Percentiles rank a stretch among this genome's conserved stretches.
Conservation (phyloP, 1,139 yeast genomes). For the Yamadazyma taylorii region DNA sequence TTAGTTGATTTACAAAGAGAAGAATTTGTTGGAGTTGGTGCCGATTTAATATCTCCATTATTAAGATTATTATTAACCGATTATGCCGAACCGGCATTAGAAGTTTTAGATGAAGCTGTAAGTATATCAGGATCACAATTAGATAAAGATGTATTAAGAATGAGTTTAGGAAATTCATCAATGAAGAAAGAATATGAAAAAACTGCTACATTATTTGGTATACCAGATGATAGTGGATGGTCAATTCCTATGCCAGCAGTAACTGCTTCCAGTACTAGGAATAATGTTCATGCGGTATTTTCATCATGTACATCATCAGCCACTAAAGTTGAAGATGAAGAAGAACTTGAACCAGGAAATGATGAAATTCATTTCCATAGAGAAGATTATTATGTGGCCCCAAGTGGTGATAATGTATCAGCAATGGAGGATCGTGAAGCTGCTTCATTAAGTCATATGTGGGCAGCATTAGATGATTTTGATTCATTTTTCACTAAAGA, state of each 20-base stretch:
- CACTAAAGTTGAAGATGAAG: conserved; percentile 28
- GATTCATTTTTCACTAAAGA: conserved; percentile 91
- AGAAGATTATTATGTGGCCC: conserved; percentile 61
- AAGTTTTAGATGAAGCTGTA: conserved; percentile 83
- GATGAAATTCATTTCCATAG: conserved; percentile 48
- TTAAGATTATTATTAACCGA: conserved; percentile 81
- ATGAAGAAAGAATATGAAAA: conserved; percentile 79
- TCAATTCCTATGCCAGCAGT: conserved; percentile 93
- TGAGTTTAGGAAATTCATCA: conserved; percentile 84
- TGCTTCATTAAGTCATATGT: conserved; percentile 86
- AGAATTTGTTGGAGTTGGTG: conserved; percentile 88
- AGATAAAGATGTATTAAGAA: conserved; percentile 87
- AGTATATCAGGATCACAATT: conserved; percentile 86
- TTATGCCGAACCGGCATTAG: conserved; percentile 83
- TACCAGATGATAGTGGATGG: conserved; percentile 99
- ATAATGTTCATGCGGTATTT: conserved; percentile 93
- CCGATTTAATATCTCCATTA: conserved; percentile 89
- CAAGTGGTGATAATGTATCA: conserved; percentile 38
- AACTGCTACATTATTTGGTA: conserved; percentile 88
- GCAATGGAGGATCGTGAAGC: conserved; percentile 65
- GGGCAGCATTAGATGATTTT: conserved; percentile 94
- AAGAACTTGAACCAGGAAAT: conserved; percentile 17
- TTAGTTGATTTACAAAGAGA: conserved; percentile 73
- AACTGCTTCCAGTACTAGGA: conserved; percentile 83
- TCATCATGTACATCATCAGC: conserved; percentile 61